phyloP scores from a whole-genome alignment of 2,329 filamentous ascomycete genomes.

The Hypoxylon sp. region DNA sequence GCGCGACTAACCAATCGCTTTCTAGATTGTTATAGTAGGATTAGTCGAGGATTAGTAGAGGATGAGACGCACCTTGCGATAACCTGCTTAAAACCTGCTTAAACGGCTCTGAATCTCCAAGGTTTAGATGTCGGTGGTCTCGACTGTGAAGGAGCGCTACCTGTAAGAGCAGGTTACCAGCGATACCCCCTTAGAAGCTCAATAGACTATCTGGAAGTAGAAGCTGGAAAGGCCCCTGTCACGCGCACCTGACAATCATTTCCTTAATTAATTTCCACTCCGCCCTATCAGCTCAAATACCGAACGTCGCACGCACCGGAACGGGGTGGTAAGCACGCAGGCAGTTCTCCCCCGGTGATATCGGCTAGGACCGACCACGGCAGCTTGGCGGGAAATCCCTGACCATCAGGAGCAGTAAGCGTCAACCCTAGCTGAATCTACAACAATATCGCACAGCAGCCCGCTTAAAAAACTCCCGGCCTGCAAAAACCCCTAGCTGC shows the following conservation, averaged over 20 bases:
- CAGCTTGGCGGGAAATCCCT: constrained; percentile 38
- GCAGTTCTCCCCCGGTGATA: constrained; percentile 25
- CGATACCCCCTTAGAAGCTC: constrained; percentile 7
- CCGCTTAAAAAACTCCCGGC: constrained; percentile 6
- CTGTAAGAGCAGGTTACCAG: constrained; percentile 36
- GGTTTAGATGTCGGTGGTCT: constrained; percentile 27
- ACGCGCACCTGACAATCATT: constrained; percentile 36
- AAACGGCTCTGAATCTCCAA: constrained; percentile 22
- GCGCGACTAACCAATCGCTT: constrained; percentile 26
- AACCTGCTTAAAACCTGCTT: constrained; percentile 5
- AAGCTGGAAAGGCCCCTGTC: constrained; percentile 38
- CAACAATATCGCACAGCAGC: constrained; percentile 15
- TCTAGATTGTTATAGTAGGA: constrained; percentile 24
- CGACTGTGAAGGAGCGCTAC: constrained; percentile 28
- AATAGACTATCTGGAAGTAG: constrained; percentile 36
- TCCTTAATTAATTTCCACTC: constrained; percentile 14
- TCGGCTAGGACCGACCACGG: constrained; percentile 38
- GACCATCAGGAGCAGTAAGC: constrained; percentile 35
- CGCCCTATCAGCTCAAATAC: constrained; percentile 37
- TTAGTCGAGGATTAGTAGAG: constrained; percentile 31
- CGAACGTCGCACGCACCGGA: constrained; percentile 24
- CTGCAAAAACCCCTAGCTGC: constrained; percentile 26
- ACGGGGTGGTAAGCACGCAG: constrained; percentile 37
- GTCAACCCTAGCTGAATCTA: constrained; percentile 11
- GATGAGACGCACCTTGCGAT: constrained; percentile 3